These are phyloP conservation scores for Ophiosphaerella herpotricha DNA, from an alignment of 2,329 filamentous ascomycete species.

Conservation along the genomic window DNA sequence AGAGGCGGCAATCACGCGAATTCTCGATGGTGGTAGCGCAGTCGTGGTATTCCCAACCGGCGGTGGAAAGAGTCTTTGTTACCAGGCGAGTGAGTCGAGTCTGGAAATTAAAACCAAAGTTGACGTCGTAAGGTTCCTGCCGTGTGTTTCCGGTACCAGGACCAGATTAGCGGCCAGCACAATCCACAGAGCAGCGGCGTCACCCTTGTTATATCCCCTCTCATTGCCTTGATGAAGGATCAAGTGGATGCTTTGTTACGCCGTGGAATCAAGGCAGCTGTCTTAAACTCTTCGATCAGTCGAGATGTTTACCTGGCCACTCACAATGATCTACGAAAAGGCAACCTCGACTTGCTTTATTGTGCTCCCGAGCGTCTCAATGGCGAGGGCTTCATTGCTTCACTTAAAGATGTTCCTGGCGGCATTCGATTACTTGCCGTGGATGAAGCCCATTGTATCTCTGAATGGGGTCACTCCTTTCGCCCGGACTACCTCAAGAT, in stretches of 20 bases:
- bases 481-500: constrained; percentile 88
- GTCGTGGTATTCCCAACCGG: constrained; percentile 77
- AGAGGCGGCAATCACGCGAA: constrained; percentile 49
- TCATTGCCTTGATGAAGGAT: constrained; percentile 95
- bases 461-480: constrained; percentile 97
- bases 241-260: constrained; percentile 79
- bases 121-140: constrained; percentile 42
- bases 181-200: constrained; percentile 73
- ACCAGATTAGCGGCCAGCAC: constrained; percentile 28
- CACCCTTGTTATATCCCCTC: constrained; percentile 86
- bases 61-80: constrained; percentile 93
- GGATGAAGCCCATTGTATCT: constrained; percentile 95
- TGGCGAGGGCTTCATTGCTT: constrained; percentile 68
- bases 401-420: constrained; percentile 67
- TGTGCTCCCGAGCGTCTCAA: constrained; percentile 96
- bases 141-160: constrained; percentile 49
- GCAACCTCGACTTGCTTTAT: constrained; percentile 79
- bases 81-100: constrained; percentile 67
- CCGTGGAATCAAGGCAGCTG: constrained; percentile 74
- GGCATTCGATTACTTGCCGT: constrained; percentile 85
- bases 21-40: constrained; percentile 51
- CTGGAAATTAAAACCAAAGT: background rate
- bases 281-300: constrained; percentile 69
- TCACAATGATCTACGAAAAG: constrained; percentile 67
- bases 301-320: constrained; percentile 62